A percentile compares a stretch with the other conserved stretches of the same genome.
phyloP scores from a whole-genome alignment of 2,329 filamentous ascomycete genomes.

The Stachybotrys chartarum region DNA sequence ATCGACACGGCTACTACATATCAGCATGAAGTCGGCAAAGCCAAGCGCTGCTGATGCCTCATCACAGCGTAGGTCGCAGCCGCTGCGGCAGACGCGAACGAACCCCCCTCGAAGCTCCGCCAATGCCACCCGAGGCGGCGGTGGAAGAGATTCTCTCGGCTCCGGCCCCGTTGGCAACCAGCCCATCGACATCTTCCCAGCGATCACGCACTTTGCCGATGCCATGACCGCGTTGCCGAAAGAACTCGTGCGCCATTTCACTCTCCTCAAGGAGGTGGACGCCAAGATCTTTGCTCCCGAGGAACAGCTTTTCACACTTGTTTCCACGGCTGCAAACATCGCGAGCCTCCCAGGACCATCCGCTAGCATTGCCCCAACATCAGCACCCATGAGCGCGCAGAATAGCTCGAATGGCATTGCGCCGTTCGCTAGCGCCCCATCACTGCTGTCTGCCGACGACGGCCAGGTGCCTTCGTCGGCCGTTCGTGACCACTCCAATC shows the following conservation, averaged over 20 bases:
- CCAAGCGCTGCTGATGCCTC: conserved; percentile 26
- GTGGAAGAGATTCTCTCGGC: conserved; percentile 37
- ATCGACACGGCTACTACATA: conserved; percentile 9
- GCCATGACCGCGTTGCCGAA: conserved; percentile 86
- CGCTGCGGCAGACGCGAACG: conserved; percentile 57
- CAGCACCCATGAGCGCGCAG: conserved; percentile 42
- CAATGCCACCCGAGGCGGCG: conserved; percentile 34
- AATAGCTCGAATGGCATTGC: conserved; percentile 37
- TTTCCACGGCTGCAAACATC: conserved; percentile 54
- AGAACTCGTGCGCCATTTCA: conserved; percentile 93
- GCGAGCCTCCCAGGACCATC: conserved; percentile 38
- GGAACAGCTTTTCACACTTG: conserved; percentile 69
- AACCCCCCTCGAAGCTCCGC: conserved; percentile 53
- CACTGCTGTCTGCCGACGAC: conserved; percentile 34
- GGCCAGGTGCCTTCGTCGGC: conserved; percentile 31
- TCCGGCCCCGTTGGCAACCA: conserved; percentile 41
- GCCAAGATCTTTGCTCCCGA: conserved; percentile 90
- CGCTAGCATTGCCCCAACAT: conserved; percentile 32
- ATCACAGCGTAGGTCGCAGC: conserved; percentile 48
- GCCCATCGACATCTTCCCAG: conserved; percentile 60
- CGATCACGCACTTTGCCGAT: conserved; percentile 74
- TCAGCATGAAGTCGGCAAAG: conserved; percentile 49
- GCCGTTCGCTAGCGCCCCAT: conserved; percentile 25
- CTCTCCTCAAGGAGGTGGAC: conserved; percentile 93
- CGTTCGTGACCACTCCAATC: conserved; percentile 49